Base-by-base conservation (phyloP, 805 yeast species). In the Wickerhamomyces silvicola region DNA sequence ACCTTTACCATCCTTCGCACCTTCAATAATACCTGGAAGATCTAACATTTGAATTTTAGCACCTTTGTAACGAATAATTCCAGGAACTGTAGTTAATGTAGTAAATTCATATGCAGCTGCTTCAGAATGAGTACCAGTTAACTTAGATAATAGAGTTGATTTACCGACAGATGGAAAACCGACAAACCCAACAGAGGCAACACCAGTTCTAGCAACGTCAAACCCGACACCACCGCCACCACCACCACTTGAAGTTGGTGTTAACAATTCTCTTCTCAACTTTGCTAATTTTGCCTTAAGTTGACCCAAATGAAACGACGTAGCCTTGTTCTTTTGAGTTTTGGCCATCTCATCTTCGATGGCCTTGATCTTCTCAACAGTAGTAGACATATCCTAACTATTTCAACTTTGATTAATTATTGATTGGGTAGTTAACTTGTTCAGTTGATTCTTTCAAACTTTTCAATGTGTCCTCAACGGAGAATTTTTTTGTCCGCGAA, bases 71-170 rank as follows among this genome's bases (percentile, higher is more conserved):
- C 83, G 81, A 54, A 92, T 87, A 26, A 86, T 85, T 60, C 98
- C 97, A 0, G 97, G 97, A 36, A 92, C 97, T 0, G 98, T 90
- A 18, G 97, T 92, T 54, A 92, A 72, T 0, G 98, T 92, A 18
- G 98, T 92, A 67, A 92, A 92, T 61, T 92, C 98, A 55, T 90
- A 90, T 6, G 86, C 97, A 9, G 97, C 97, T n/a, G 81, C 96
- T 60, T 90, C 98, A 1, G 95, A 82, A 54, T 86, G 94, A 3
- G 96, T 88, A 42, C 98, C 97, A 0, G 98, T 92, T 30, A 92
- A 64, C 57, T 85, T 82, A 18, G 85, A 77, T 45, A 92, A 70
- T 37, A 92, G 62, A 1, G 99, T 92, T 7, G 85, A 77, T 51
- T 83, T 83, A 40, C 72, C 72, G 19, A 92, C 98, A 1, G 97